Evolutionary conservation across 257 asterid species (phyloP).

Genomic region (Mitragyna speciosa): DNA sequence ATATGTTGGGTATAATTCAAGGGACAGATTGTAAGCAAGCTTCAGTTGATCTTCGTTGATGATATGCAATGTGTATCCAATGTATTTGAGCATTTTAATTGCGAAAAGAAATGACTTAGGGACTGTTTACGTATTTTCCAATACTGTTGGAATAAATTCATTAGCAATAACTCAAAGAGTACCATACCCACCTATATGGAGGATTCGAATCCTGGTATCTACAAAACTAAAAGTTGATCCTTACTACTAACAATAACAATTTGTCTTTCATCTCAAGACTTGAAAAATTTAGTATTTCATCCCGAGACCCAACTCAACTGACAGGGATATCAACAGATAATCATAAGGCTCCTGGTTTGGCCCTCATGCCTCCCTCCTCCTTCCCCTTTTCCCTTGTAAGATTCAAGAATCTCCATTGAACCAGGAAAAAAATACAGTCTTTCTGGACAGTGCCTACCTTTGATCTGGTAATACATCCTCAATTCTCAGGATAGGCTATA

Average conservation of each 20-base stretch:
- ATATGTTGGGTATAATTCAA: not conserved
- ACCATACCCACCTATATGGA: not conserved
- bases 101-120: not conserved
- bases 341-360: too few relatives aligned
- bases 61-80: too few relatives aligned
- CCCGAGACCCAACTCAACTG: too few relatives aligned
- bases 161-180: not conserved
- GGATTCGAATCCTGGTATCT: not conserved
- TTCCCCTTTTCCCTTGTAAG: too few relatives aligned
- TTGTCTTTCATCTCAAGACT: not conserved
- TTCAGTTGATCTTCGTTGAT: not conserved
- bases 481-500: not conserved
- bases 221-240: not conserved
- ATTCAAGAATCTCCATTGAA: too few relatives aligned
- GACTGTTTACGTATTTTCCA: not conserved
- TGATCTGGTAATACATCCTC: not conserved
- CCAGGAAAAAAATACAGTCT: too few relatives aligned
- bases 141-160: not conserved
- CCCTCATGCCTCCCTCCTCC: too few relatives aligned
- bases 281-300: too few relatives aligned
- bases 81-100: not conserved
- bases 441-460: not conserved
- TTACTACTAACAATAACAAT: not conserved
- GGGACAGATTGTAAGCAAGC: not conserved
- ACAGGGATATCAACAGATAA: too few relatives aligned